Base-by-base conservation (phyloP, 2,329 filamentous ascomycete genomes). In the Fusarium bulbicola region DNA sequence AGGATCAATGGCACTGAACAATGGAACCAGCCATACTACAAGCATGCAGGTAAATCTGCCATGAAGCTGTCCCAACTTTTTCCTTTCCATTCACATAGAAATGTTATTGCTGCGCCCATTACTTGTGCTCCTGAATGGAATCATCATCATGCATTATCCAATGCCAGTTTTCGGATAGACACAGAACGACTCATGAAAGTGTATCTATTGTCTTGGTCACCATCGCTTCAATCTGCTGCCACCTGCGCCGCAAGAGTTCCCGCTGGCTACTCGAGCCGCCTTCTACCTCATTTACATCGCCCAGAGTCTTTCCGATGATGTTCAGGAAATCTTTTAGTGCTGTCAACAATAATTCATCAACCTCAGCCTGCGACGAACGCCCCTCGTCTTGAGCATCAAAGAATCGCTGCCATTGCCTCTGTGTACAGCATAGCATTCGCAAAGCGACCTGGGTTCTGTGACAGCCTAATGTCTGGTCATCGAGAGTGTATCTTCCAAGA, bases 401-500 rank as follows among this genome's bases (percentile, higher is more conserved):
- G 59, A 79, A 80, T 81, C 86, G 86, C 75, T 83, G 80, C 47
- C 81, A 80, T 6, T 80, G 61, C 4, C 80, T 63, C 50, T 82
- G 62, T 52, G 81, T 73, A 37, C 75, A 78, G 32, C 72, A 78
- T 66, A 84, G 66, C 63, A 80, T 74, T 52, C 88, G 78, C 62
- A 89, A 70, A 7, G 86, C 88, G 15, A 88, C 86, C 76, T 89
- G 86, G 1, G 88, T 89, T 18, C 87, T 80, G 70, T 89, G 85
- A 65, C 88, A 89, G 7, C 73, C 75, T 16, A 85, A 82, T 3
- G 79, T 83, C 24, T 74, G 66, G n/a, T 74, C 66, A 50, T 77
- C 85, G 77, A 36, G 78, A 68, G 74, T 89, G 85, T n/a, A 90
- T 75, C 52, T 85, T 75, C 87, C 88, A 36, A 87, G 76, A 67